A percentile compares a stretch with the other conserved stretches of the same genome.
Evolutionary conservation across 192 early-diverging fungal species (phyloP).

Genomic region (Entophlyctis helioformis): DNA sequence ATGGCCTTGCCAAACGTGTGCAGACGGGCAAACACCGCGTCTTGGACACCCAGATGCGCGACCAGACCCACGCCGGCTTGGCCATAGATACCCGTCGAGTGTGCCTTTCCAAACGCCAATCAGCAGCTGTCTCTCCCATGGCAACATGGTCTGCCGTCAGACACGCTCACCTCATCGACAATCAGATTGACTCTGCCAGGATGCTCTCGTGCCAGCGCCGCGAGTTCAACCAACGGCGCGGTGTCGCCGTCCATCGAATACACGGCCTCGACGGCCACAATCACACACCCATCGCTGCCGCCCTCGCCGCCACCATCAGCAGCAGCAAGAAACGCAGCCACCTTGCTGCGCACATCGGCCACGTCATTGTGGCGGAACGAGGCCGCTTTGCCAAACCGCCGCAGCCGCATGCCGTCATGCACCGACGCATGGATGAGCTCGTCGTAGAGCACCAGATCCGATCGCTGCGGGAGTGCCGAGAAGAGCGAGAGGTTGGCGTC

Average conservation of each 20-base stretch:
- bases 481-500: conserved; percentile 72
- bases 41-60: conserved; percentile 46
- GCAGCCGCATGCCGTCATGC: conserved; percentile 62
- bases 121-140: neutral
- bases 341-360: conserved; percentile 26
- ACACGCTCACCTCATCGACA: conserved; percentile 59
- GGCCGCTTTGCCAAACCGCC: conserved; percentile 15
- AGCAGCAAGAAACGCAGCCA: conserved; percentile 10
- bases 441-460: conserved; percentile 58
- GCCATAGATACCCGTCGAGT: conserved; percentile 70
- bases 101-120: conserved; percentile 40
- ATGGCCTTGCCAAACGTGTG: conserved; percentile 79
- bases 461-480: conserved; percentile 47
- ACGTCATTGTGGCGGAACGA: conserved; percentile 60
- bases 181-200: conserved; percentile 47
- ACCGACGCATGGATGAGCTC: conserved; percentile 70
- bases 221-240: conserved; percentile 55
- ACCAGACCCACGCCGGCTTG: conserved; percentile 55
- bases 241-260: conserved; percentile 81
- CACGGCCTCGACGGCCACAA: conserved; percentile 64
- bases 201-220: conserved; percentile 13
- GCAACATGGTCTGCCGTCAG: neutral
- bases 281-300: conserved; percentile 33
- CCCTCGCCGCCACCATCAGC: neutral
- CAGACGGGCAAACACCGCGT: conserved; percentile 57